These are phyloP conservation scores for Sporothrix protearum DNA, from an alignment of 2,329 filamentous ascomycete species.

Conservation along the genomic window DNA sequence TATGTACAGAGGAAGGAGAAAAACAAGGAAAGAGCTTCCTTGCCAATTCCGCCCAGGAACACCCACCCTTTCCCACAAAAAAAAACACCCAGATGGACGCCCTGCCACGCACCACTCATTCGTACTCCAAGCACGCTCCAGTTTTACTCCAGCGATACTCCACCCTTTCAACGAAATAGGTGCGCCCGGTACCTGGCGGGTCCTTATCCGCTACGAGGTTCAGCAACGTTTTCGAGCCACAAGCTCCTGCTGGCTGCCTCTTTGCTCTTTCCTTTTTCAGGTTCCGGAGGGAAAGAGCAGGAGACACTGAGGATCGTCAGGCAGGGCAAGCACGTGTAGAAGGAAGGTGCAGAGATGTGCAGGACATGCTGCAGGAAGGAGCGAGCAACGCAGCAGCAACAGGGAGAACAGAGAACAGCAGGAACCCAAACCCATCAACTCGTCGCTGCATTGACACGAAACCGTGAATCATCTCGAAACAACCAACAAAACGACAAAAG, in stretches of 20 bases:
- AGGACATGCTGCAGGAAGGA: neutral
- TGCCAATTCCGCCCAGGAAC: neutral
- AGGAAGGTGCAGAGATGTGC: neutral
- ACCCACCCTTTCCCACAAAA: too few relatives aligned
- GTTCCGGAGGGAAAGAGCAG: neutral
- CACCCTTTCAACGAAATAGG: neutral
- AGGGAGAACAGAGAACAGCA: neutral
- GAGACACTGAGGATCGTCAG: neutral
- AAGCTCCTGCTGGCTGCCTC: constrained; percentile 13
- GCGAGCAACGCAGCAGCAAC: neutral
- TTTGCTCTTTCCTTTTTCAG: neutral
- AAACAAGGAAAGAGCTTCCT: neutral
- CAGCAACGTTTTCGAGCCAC: constrained; percentile 6
- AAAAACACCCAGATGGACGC: neutral
- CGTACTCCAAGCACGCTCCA: neutral
- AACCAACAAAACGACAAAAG: neutral
- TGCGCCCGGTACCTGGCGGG: constrained; percentile 3
- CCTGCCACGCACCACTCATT: constrained; percentile 3
- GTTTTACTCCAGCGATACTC: neutral
- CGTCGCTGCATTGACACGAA: constrained; percentile 4
- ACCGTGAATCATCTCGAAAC: constrained; percentile 13
- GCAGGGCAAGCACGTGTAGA: neutral
- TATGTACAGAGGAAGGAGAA: too few relatives aligned
- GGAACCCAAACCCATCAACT: neutral
- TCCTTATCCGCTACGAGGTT: constrained; percentile 8